These are phyloP conservation scores for Protea cynaroides DNA, from an alignment of 164 flowering plant genomes.

Conservation along the genomic window DNA sequence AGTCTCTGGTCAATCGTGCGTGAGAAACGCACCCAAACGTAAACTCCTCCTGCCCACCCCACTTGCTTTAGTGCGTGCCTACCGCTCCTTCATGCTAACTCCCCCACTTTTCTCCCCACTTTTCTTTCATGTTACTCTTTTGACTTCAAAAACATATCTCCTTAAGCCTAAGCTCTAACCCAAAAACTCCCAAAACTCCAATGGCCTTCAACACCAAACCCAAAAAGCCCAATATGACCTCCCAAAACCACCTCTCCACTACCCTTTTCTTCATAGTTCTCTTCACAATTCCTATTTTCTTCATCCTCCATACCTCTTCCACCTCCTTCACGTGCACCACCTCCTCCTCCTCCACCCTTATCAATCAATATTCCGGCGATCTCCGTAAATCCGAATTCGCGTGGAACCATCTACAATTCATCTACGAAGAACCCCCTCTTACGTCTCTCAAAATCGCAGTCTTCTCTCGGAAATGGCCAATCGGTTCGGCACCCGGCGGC, in stretches of 20 bases:
- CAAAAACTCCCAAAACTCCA: conserved; percentile 5
- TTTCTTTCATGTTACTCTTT: background rate
- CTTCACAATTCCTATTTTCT: conserved; percentile 59
- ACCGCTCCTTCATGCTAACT: conserved; percentile 6
- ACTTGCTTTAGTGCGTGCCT: conserved; percentile 30
- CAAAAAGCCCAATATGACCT: conserved; percentile 26
- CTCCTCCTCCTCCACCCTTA: conserved; percentile 9
- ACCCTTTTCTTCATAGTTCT: conserved; percentile 61
- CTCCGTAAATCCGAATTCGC: conserved; percentile 65
- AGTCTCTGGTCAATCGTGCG: conserved; percentile 16
- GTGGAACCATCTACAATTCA: conserved; percentile 62
- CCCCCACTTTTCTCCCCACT: conserved; percentile 2
- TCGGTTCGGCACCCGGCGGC: conserved; percentile 62
- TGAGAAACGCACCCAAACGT: conserved; percentile 33
- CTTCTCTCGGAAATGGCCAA: conserved; percentile 88
- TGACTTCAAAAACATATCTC: background rate
- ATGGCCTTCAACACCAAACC: conserved; percentile 39
- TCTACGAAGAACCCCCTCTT: conserved; percentile 20
- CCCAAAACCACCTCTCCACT: conserved; percentile 37
- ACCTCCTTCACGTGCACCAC: conserved; percentile 24
- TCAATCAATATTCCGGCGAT: conserved; percentile 54
- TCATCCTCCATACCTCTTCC: conserved; percentile 50
- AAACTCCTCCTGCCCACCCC: conserved; percentile 4
- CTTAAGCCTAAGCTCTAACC: too few species aligned
- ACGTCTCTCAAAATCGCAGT: conserved; percentile 61